Conservation (phyloP, 1,284 basidiomycete genomes). For the Lentinula novae-zelandiae region DNA sequence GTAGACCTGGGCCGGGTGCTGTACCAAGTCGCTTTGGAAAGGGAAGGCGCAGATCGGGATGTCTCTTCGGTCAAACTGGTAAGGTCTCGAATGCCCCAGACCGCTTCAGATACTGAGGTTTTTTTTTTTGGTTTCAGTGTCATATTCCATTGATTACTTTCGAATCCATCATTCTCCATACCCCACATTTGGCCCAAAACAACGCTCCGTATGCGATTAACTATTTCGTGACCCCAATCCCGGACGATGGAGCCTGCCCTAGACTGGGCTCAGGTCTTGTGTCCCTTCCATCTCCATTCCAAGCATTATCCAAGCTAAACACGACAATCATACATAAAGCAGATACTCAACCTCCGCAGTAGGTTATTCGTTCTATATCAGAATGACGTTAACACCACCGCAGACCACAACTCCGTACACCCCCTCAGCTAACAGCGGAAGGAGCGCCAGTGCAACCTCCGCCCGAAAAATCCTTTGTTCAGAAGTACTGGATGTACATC, state of each 20-base stretch:
- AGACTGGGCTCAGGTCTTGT: constrained; percentile 19
- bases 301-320: constrained; percentile 36
- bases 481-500: constrained; percentile 70
- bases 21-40: constrained; percentile 75
- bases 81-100: constrained; percentile 24
- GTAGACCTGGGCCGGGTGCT: constrained; percentile 38
- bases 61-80: constrained; percentile 72
- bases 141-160: constrained; percentile 49
- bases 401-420: constrained; percentile 64
- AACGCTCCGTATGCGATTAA: constrained; percentile 56
- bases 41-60: constrained; percentile 54
- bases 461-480: constrained; percentile 75
- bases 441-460: constrained; percentile 60
- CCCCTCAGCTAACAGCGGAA: constrained; percentile 61
- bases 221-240: constrained; percentile 64
- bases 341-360: constrained; percentile 55
- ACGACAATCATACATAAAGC: constrained; percentile 49
- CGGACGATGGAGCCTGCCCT: constrained; percentile 64
- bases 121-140: constrained; percentile 39
- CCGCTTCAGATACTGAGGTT: constrained; percentile 14
- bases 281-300: neutral
- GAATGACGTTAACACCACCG: constrained; percentile 10
- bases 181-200: constrained; percentile 33
- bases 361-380: constrained; percentile 24
- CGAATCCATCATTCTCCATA: constrained; percentile 59